Evolutionary conservation across 1,284 basidiomycete species (phyloP).

Genomic region (Fomitopsis palustris): DNA sequence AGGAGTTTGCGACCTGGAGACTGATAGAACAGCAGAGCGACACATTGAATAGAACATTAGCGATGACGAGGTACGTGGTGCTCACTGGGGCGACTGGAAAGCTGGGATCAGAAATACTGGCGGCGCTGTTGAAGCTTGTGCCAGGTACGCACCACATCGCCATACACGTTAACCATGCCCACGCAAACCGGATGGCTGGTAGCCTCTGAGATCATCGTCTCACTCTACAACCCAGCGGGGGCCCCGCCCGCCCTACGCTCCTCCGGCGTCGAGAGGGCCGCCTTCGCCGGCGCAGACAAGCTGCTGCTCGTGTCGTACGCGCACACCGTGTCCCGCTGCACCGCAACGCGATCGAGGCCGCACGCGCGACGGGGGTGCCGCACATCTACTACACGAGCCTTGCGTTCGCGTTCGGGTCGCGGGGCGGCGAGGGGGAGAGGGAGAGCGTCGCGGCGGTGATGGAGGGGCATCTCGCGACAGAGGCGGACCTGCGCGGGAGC

Average conservation of each 20-base stretch:
- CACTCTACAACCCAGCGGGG: conserved; percentile 32
- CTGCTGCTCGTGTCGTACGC: conserved; percentile 37
- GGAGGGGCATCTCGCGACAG: conserved; percentile 35
- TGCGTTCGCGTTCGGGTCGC: conserved; percentile 25
- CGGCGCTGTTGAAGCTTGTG: conserved; percentile 29
- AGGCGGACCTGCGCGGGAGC: conserved; percentile 31
- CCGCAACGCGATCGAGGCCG: conserved; percentile 36
- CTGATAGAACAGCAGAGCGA: no score
- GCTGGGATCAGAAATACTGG: conserved; percentile 33
- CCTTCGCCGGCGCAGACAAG: conserved; percentile 32
- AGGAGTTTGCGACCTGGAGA: no score
- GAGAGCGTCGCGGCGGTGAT: conserved; percentile 31
- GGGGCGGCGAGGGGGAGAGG: neutral
- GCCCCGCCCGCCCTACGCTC: conserved; percentile 15
- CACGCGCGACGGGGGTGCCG: conserved; percentile 27
- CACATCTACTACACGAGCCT: conserved; percentile 39
- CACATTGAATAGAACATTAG: no score
- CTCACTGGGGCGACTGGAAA: conserved; percentile 36
- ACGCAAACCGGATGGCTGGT: no score
- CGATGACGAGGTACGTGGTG: conserved; percentile 28
- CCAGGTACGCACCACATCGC: conserved; percentile 17
- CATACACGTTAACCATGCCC: no score
- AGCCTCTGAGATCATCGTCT: conserved; percentile 30
- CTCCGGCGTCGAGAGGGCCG: conserved; percentile 26
- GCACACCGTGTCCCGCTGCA: conserved; percentile 30